Evolutionary conservation across 352 stramenopile genomes (phyloP).

Genomic region (Pythium diclinum): DNA sequence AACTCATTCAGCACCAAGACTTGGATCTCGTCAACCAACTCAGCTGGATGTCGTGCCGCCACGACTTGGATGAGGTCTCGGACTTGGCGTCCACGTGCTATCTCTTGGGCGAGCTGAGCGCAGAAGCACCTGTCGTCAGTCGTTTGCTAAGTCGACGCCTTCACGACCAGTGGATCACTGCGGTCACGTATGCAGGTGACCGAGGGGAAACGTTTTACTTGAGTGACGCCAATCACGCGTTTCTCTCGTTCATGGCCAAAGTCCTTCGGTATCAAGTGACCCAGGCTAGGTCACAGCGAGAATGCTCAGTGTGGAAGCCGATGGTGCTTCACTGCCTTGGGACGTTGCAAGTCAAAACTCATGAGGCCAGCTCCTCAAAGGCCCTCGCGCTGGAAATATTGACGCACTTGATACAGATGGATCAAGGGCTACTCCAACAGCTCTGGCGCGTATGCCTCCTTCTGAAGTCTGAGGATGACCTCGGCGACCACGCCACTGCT

Average conservation of each 20-base stretch:
- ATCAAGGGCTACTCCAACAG: not conserved
- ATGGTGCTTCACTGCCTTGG: constrained; percentile 7
- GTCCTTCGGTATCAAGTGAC: not conserved
- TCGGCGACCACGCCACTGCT: not conserved
- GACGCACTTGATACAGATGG: constrained; percentile 6
- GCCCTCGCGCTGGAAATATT: constrained; percentile 9
- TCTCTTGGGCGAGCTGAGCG: not conserved
- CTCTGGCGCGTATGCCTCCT: constrained; percentile 16
- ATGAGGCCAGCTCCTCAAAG: not conserved
- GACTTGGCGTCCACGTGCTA: not conserved
- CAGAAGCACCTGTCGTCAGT: not conserved
- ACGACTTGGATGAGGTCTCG: not conserved
- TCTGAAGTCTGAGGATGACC: not conserved
- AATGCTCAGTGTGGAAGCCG: not conserved
- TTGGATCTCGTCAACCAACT: not conserved
- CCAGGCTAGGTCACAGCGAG: not conserved
- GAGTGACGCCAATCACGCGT: constrained; percentile 1
- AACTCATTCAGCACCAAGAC: not conserved
- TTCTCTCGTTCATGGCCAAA: not conserved
- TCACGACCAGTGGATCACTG: not conserved
- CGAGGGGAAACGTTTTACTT: not conserved
- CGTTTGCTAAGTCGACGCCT: not conserved
- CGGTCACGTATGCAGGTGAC: not conserved
- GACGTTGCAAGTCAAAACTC: not conserved
- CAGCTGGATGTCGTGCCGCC: not conserved